Conservation (phyloP, 345 rosid genomes). For the Mercurialis annua region DNA sequence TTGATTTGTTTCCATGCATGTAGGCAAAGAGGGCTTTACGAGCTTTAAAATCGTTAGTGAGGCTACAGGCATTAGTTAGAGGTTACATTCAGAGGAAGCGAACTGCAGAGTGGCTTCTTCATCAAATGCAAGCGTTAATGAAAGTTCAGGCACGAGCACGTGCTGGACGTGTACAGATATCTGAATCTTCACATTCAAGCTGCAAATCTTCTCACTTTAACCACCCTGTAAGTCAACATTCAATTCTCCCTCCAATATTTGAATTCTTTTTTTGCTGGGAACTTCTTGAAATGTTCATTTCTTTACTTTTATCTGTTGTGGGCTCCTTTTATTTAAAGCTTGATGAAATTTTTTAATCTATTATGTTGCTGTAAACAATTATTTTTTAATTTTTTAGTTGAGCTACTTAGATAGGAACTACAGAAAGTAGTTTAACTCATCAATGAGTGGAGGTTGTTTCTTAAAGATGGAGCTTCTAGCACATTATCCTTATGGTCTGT, state of each 20-base stretch:
- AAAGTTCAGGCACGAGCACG: slow-evolving; percentile 77
- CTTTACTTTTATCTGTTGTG: slow-evolving; percentile 1
- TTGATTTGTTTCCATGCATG: slow-evolving; percentile 11
- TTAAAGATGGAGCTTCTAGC: not conserved
- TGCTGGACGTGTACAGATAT: slow-evolving; percentile 46
- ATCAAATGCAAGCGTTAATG: slow-evolving; percentile 69
- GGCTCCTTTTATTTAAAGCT: slow-evolving; percentile 13
- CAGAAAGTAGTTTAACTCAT: slow-evolving; percentile 7
- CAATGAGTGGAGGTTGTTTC: not conserved
- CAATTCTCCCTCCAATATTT: slow-evolving; percentile 17
- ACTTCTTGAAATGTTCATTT: not conserved
- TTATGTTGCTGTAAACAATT: not conserved
- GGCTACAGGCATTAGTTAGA: slow-evolving; percentile 93
- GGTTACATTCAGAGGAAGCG: slow-evolving; percentile 84
- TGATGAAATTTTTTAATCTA: not conserved
- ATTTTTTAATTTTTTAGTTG: slow-evolving; percentile 16
- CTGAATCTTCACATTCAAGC: slow-evolving; percentile 62
- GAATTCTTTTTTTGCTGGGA: slow-evolving; percentile 1
- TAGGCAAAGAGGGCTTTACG: slow-evolving; percentile 84
- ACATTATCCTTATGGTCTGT: not conserved
- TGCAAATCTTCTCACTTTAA: slow-evolving; percentile 64
- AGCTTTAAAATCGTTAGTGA: slow-evolving; percentile 91
- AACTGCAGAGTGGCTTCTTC: slow-evolving; percentile 46
- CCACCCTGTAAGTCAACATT: slow-evolving; percentile 47
- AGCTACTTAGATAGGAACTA: slow-evolving; percentile 1